Evolutionary conservation across 2,329 filamentous ascomycete genomes (phyloP), one percentile per base, ranked within the genome.

Genomic region (Arthrobotrys sphaeroides): DNA sequence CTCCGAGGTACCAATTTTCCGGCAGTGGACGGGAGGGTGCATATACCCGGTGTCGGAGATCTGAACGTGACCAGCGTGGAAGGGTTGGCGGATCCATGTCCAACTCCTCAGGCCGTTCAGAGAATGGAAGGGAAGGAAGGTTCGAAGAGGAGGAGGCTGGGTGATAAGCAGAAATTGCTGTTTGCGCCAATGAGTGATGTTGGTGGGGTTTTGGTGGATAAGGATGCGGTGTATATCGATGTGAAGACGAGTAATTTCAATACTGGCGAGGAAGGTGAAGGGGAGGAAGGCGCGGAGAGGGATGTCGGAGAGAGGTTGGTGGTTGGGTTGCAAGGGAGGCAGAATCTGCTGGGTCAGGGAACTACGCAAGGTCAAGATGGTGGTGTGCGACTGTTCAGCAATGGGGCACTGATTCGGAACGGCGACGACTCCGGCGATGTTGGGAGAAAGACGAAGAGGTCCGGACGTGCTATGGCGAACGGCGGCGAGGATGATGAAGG

Each of bases 111-210:
- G 82, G 92, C 92, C 5, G 84, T 94, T 42, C 92, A 92, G 40
- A 97, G 96, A 81, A 88, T 89, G 1, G 90, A 90, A 0, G 94
- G 94, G 2, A 97, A 96, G 82, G 90, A 90, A 33, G 90, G 90
- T 42, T 79, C 79, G 51, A 77, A 77, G 16, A 86, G 93, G 77
- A 89, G 90, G 80, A 87, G 94, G 68, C 84, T 99, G 12, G 95
- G 96, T 31, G 95, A 99, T 81, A 99, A 98, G 83, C 94, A 99
- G 81, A 97, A 97, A 84, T 89, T 96, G 79, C 85, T 99, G 3
- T 96, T 97, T 83, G 96, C 95, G 1, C 96, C 95, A 33, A 98
- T 99, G 94, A 97, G 94, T 24, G 95, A 99, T 83, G 93, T 97
- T 33, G 96, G 94, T 78, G 95, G 95, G 80, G 88, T 99, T 10